Evolutionary conservation across 495 filamentous ascomycete species (phyloP).

Genomic region (Massariosphaeria phaeospora): DNA sequence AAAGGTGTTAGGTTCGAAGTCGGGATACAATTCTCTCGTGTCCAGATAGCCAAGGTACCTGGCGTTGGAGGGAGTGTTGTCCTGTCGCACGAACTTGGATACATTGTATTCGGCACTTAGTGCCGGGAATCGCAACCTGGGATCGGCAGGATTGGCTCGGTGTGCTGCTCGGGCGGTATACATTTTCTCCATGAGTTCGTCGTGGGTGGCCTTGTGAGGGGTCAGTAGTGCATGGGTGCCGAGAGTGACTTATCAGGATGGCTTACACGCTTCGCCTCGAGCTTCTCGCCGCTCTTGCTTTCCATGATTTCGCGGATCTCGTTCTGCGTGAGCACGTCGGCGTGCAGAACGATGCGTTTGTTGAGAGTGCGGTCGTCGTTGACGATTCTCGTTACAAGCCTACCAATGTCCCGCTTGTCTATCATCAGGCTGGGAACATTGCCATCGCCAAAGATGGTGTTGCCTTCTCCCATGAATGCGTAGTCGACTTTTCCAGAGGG

Average conservation of each 20-base stretch:
- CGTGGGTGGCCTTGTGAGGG: background rate
- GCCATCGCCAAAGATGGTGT: slow-evolving; percentile 51
- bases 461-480: slow-evolving; percentile 30
- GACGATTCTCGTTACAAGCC: slow-evolving; percentile 53
- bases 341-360: slow-evolving; percentile 53
- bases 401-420: slow-evolving; percentile 53
- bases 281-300: slow-evolving; percentile 51
- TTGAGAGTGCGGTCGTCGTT: slow-evolving; percentile 54
- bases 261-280: slow-evolving; percentile 50
- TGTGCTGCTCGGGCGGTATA: too few relatives aligned
- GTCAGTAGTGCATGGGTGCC: background rate
- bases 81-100: slow-evolving; percentile 51
- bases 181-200: background rate
- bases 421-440: slow-evolving; percentile 48
- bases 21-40: slow-evolving; percentile 54
- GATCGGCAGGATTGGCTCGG: too few relatives aligned
- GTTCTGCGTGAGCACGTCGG: slow-evolving; percentile 47
- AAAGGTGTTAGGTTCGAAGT: slow-evolving; percentile 21
- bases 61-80: slow-evolving; percentile 55
- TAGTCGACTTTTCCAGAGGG: slow-evolving; percentile 50
- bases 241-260: background rate
- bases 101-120: slow-evolving; percentile 1
- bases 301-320: slow-evolving; percentile 50
- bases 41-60: slow-evolving; percentile 56
- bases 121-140: too few relatives aligned